Base-by-base conservation (phyloP, 768 basidiomycete genomes). In the Tricholoma matsutake region DNA sequence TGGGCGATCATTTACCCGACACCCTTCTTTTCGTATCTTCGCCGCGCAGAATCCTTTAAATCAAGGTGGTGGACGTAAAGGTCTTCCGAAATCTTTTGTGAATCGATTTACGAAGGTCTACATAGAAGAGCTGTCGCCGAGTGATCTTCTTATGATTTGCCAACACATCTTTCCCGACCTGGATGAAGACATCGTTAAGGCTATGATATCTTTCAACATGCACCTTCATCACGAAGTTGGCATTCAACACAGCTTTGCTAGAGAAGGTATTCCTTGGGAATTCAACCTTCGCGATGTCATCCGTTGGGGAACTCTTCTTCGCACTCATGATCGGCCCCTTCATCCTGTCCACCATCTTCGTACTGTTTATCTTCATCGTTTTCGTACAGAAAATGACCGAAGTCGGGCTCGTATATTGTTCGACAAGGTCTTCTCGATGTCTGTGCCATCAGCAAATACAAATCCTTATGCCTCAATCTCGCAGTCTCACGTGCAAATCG, bases 71-170 rank as follows among this genome's bases (percentile, higher is more conserved):
- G 96, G 96, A 14, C 86, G 97, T 37, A 99, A 99, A 73, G 97
- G 97, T 18, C 82, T 99, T 6, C 97, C 97, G 0, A 96, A 93
- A 70, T 98, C 97, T 0, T 99, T 97, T 76, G 80, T 98, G 58
- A 97, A 99, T 73, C 88, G 97, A 14, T 99, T 99, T 76, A 98
- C 94, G n/a, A 96, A 95, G 72, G 97, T 98, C 41, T 94, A 94
- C 69, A 77, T 98, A 51, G 87, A 95, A 66, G 92, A 96, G 66
- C 83, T 98, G 37, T 84, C 87, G 1, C 72, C 87, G 0, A 75
- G 82, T 32, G 97, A 99, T 73, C 79, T 97, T 57, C 78, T 88
- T 47, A 74, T 88, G 20, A 88, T 98, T 60, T 96, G 91, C 66
- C 83, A 79, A 34, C 83, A 87, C 56, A 79, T 93, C 20, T 92